Percentiles rank a stretch among this genome's conserved stretches.
phyloP scores from a whole-genome alignment of 495 filamentous ascomycete species.

The Aspergillus cavernicola region DNA sequence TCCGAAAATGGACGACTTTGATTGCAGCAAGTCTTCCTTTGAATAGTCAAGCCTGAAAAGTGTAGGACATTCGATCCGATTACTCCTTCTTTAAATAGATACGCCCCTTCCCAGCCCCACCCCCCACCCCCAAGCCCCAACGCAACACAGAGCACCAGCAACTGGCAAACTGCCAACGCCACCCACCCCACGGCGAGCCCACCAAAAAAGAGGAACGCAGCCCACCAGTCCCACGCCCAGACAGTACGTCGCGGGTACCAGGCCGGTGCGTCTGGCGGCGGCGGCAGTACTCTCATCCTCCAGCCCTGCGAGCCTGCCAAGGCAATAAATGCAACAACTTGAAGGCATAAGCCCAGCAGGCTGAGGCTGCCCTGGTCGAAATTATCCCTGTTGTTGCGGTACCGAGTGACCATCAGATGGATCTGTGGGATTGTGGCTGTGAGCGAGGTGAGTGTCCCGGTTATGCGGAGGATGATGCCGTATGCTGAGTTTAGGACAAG shows the following conservation, averaged over 20 bases:
- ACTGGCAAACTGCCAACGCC: background rate
- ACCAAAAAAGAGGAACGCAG: background rate
- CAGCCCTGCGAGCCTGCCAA: background rate
- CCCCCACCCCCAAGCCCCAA: background rate
- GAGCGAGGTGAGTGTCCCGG: background rate
- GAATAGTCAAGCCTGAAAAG: too few species aligned
- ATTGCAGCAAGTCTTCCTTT: too few species aligned
- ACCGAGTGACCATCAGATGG: background rate
- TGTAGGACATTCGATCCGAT: too few species aligned
- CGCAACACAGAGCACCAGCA: background rate
- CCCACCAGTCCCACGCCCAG: background rate
- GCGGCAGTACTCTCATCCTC: background rate
- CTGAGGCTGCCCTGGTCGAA: slow-evolving; percentile 1
- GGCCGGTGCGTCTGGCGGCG: background rate
- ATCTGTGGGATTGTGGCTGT: slow-evolving; percentile 1
- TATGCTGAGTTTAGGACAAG: background rate
- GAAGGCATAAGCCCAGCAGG: background rate
- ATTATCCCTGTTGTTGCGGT: background rate
- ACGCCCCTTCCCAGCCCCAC: background rate
- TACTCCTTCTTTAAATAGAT: background rate
- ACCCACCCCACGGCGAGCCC: background rate
- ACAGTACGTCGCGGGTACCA: background rate
- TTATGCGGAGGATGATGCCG: background rate
- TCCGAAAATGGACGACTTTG: too few species aligned
- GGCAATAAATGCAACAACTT: background rate